Base-by-base conservation (phyloP, 2,329 filamentous ascomycete species). In the Talaromyces sp. region DNA sequence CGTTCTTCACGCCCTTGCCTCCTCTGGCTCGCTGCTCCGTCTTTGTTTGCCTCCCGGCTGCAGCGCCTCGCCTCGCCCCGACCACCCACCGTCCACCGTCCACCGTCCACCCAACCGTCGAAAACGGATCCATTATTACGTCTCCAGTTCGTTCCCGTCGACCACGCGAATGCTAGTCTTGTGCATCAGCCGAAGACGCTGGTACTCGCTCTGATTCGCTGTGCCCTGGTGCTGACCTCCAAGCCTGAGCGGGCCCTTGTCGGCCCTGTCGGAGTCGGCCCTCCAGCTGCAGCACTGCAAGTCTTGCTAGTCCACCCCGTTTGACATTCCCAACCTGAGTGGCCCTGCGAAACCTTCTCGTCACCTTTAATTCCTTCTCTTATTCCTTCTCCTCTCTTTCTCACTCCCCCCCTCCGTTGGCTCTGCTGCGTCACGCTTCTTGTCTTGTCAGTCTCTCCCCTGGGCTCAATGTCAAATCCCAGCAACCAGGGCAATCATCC, bases 401-500 rank as follows among this genome's bases (percentile, higher is more conserved):
- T 47, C 39, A 30, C 27, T 57, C 30, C 58, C 54, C 42, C 15
- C 52, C 60, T 30, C 51, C 36, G 33, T 30, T 55, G 42, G 42
- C 42, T 44, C 44, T 47, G 44, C 44, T 47, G 44, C 44, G 19
- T 47, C 44, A 47, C 44, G 44, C 53, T 42, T 39, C 55, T 57
- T 54, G 52, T 60, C 58, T 60, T 55, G 51, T 56, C 58, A 51
- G 42, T 42, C 56, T 58, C 58, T 58, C 58, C 57, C 60, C 57
- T 62, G 32, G 52, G 58, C 60, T 62, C 60, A 62, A 62, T 62
- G 60, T 62, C 60, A 62, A 62, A 62, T 62, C 60, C 53, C 58
- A 55, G 52, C 53, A 57, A 51, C 49, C 60, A 62, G 60, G 60
- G 60, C 60, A 62, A 51, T 47, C 60, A 59, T 62, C 60, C 60